Percentiles rank a stretch among this genome's conserved stretches.
phyloP scores from a whole-genome alignment of 2,329 filamentous ascomycete genomes.

The Scleromitrula shiraiana region DNA sequence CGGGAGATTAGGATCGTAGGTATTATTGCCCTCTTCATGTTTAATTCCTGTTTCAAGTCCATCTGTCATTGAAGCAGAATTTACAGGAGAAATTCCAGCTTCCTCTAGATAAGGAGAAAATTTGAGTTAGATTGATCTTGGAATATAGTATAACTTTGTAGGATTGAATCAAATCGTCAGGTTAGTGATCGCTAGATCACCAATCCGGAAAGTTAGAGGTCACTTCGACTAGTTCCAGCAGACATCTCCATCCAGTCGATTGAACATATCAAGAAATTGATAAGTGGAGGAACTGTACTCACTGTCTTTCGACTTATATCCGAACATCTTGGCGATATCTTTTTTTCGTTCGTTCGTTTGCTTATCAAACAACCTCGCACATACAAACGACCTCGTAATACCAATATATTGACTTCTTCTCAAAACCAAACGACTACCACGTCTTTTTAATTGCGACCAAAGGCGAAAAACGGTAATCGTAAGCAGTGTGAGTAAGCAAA shows the following conservation, averaged over 20 bases:
- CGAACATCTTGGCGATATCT: slow-evolving; percentile 1
- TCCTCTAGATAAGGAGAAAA: not conserved
- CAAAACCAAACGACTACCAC: no score
- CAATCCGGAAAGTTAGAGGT: no score
- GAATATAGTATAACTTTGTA: not conserved
- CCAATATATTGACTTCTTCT: no score
- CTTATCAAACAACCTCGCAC: no score
- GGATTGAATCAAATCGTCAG: not conserved
- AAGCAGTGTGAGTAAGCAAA: no score
- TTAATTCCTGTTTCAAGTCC: slow-evolving; percentile 20
- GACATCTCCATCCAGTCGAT: no score
- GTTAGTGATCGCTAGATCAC: no score
- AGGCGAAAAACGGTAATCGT: no score
- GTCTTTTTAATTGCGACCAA: no score
- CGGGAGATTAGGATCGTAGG: slow-evolving; percentile 21
- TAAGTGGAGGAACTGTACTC: no score
- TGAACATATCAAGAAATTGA: not conserved
- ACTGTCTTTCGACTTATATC: slow-evolving; percentile 1
- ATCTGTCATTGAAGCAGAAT: not conserved
- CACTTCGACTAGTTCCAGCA: no score
- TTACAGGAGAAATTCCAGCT: not conserved
- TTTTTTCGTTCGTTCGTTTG: not conserved
- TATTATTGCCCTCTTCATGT: slow-evolving; percentile 16
- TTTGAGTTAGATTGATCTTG: not conserved
- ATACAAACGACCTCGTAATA: no score